phyloP scores from a whole-genome alignment of 371 early-diverging fungal species.

The Coelomomyces lativittatus region DNA sequence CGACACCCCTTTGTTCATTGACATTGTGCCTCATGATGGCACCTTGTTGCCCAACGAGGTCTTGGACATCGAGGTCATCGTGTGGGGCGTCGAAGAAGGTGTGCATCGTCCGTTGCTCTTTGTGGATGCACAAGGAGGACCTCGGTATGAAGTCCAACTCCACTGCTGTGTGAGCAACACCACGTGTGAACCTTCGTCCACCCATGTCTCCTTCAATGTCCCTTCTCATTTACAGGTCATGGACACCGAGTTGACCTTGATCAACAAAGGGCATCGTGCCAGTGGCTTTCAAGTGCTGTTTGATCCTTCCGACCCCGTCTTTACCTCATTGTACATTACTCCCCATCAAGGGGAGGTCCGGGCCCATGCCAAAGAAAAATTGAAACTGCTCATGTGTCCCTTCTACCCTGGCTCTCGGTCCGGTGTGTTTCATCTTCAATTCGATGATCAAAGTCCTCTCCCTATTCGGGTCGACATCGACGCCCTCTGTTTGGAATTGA shows the following conservation, averaged over 20 bases:
- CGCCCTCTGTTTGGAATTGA: neutral
- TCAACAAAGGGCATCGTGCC: slow-evolving; percentile 16
- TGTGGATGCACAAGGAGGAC: slow-evolving; percentile 29
- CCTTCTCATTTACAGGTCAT: slow-evolving; percentile 16
- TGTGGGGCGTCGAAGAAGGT: slow-evolving; percentile 11
- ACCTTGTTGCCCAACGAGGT: slow-evolving; percentile 12
- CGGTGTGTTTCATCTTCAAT: slow-evolving; percentile 17
- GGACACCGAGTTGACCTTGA: slow-evolving; percentile 20
- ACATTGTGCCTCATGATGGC: slow-evolving; percentile 19
- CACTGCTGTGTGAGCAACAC: slow-evolving; percentile 17
- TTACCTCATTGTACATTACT: slow-evolving; percentile 10
- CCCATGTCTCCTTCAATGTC: slow-evolving; percentile 11
- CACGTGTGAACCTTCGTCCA: slow-evolving; percentile 10
- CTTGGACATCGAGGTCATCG: slow-evolving; percentile 14
- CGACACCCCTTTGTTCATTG: slow-evolving; percentile 11
- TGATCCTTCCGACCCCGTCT: slow-evolving; percentile 5
- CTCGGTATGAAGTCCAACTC: slow-evolving; percentile 20
- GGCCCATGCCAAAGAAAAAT: slow-evolving; percentile 7
- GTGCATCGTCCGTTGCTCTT: slow-evolving; percentile 7
- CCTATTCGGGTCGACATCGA: neutral
- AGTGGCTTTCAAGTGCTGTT: slow-evolving; percentile 16
- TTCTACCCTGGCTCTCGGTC: slow-evolving; percentile 15
- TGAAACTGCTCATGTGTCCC: slow-evolving; percentile 15
- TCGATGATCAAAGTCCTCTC: slow-evolving; percentile 6
- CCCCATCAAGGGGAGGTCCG: slow-evolving; percentile 13